phyloP scores from a whole-genome alignment of 164 flowering plant genomes.

The Akebia trifoliata region DNA sequence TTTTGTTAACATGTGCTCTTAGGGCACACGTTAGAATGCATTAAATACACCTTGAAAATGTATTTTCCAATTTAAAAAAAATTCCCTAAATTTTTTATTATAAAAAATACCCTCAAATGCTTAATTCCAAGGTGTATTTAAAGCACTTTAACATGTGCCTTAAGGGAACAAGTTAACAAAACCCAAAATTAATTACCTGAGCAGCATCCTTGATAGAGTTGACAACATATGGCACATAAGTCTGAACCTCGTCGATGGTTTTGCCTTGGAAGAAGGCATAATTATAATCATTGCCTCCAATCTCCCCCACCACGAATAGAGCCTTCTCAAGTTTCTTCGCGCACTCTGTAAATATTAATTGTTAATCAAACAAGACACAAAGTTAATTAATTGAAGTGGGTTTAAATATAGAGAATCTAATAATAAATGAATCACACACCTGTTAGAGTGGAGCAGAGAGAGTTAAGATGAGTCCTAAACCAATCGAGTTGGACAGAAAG shows the following conservation, averaged over 20 bases:
- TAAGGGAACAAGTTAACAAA: no score
- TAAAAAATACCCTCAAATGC: no score
- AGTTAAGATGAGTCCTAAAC: slow-evolving; percentile 6
- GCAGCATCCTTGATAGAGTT: slow-evolving; percentile 16
- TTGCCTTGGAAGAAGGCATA: slow-evolving; percentile 20
- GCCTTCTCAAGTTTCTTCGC: slow-evolving; percentile 11
- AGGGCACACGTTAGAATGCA: no score
- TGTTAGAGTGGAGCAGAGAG: neutral
- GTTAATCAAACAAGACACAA: neutral
- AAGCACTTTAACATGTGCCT: no score
- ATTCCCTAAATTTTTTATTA: no score
- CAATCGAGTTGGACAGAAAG: slow-evolving; percentile 13
- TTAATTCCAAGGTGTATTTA: no score
- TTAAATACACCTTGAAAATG: no score
- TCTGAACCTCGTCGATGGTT: slow-evolving; percentile 11
- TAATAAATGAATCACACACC: no score
- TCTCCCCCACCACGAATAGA: slow-evolving; percentile 36
- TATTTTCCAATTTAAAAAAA: no score
- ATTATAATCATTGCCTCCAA: slow-evolving; percentile 37
- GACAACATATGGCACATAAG: slow-evolving; percentile 22
- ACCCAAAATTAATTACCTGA: slow-evolving; percentile 15
- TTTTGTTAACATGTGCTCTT: no score
- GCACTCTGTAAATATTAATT: slow-evolving; percentile 18
- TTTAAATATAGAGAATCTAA: no score
- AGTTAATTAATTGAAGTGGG: neutral